These are phyloP conservation scores for Blastocystis sp. DNA, from an alignment of 352 stramenopile species.

Conservation along the genomic window DNA sequence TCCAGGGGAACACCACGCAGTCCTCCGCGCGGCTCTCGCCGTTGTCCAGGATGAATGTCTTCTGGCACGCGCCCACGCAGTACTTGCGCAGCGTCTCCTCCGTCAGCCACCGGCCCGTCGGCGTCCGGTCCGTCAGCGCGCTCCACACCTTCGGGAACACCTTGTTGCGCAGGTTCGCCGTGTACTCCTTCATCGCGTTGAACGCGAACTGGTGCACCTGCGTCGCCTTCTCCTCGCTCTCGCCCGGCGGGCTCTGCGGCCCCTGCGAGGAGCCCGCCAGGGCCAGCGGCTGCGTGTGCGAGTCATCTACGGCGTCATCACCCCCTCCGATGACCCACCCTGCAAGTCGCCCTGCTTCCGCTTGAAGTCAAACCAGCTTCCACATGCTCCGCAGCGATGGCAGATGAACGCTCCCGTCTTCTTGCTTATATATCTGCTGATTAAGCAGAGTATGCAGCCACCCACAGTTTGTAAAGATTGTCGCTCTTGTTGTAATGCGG, in stretches of 20 bases:
- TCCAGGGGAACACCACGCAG: slow-evolving; percentile 92
- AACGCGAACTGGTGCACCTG: slow-evolving; percentile 57
- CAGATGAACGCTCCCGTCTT: slow-evolving; percentile 83
- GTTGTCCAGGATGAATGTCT: slow-evolving; percentile 79
- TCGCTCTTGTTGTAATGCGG: slow-evolving; percentile 78
- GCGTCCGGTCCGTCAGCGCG: slow-evolving; percentile 25
- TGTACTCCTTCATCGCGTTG: slow-evolving; percentile 61
- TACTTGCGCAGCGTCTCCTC: slow-evolving; percentile 82
- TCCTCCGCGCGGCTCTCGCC: slow-evolving; percentile 74
- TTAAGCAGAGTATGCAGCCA: not conserved
- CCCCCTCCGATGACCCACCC: not conserved
- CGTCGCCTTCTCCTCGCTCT: not conserved
- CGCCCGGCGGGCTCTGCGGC: not conserved
- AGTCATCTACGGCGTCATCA: slow-evolving; percentile 3
- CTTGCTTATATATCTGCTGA: slow-evolving; percentile 79
- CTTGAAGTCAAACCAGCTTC: slow-evolving; percentile 86
- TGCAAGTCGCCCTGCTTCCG: slow-evolving; percentile 74
- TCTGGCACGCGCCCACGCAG: slow-evolving; percentile 82
- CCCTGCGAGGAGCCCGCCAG: too few species aligned
- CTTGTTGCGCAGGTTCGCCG: slow-evolving; percentile 44
- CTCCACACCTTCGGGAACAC: slow-evolving; percentile 28
- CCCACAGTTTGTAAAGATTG: slow-evolving; percentile 83
- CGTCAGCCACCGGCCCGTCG: slow-evolving; percentile 75
- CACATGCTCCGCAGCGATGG: slow-evolving; percentile 81
- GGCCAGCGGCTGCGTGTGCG: not conserved